Percentiles rank a stretch among this genome's conserved stretches.
These are phyloP conservation scores for Thielaviopsis euricoi DNA, from an alignment of 2,329 filamentous ascomycete species.

Conservation along the genomic window DNA sequence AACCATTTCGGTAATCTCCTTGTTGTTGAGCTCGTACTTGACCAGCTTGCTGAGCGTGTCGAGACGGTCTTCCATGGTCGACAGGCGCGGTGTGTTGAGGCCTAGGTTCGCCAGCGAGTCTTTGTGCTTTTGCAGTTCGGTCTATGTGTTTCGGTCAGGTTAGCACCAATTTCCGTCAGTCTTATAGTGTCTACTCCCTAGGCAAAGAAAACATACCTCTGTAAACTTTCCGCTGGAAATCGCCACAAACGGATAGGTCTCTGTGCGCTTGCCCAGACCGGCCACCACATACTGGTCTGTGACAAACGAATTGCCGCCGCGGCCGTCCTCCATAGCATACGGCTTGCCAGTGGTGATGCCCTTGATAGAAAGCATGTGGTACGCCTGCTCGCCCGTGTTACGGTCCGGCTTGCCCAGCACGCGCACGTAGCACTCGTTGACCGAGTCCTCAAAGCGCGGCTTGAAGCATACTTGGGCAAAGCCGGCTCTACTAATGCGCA, in stretches of 20 bases:
- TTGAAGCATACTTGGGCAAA: conserved; percentile 90
- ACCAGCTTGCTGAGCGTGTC: conserved; percentile 66
- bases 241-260: conserved; percentile 77
- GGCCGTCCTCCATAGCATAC: conserved; percentile 67
- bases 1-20: conserved; percentile 67
- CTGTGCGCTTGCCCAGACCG: conserved; percentile 67
- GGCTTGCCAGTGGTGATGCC: conserved; percentile 64
- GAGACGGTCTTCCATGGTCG: conserved; percentile 53
- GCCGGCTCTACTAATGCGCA: conserved; percentile 67
- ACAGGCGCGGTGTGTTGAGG: conserved; percentile 47
- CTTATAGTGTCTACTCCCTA: no score
- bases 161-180: no score
- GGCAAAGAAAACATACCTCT: conserved; percentile 53
- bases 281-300: conserved; percentile 75
- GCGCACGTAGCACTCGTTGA: conserved; percentile 71
- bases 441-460: conserved; percentile 68
- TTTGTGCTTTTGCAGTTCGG: conserved; percentile 69
- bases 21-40: conserved; percentile 65
- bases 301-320: conserved; percentile 47
- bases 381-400: conserved; percentile 56
- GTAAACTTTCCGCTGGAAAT: conserved; percentile 75
- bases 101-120: conserved; percentile 20
- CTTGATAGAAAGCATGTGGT: conserved; percentile 50
- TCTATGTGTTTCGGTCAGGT: conserved; percentile 33
- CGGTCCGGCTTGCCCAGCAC: conserved; percentile 68